These are phyloP conservation scores for Fusarium napiforme DNA, from an alignment of 2,329 filamentous ascomycete species.

Conservation along the genomic window DNA sequence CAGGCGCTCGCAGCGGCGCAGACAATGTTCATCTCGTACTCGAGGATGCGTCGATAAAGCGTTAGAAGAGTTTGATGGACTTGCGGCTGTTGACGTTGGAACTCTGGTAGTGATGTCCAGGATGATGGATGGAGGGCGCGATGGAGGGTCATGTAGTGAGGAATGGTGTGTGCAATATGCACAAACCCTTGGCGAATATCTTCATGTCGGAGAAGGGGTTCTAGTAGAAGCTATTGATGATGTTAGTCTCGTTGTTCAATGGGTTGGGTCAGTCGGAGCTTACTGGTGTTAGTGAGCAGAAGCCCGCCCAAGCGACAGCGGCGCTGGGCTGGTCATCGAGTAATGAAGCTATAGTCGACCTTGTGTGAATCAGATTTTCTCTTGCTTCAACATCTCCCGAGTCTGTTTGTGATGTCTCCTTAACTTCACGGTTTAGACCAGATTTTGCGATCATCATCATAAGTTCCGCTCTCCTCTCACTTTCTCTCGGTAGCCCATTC, in stretches of 20 bases:
- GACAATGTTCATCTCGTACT: constrained; percentile 55
- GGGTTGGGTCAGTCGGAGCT: not conserved
- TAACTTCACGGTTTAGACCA: constrained; percentile 46
- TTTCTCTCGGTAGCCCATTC: constrained; percentile 35
- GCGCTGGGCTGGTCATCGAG: constrained; percentile 44
- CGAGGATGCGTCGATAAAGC: constrained; percentile 49
- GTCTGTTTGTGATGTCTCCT: constrained; percentile 39
- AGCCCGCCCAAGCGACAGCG: constrained; percentile 50
- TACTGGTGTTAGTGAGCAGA: constrained; percentile 53
- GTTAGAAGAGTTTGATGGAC: constrained; percentile 40
- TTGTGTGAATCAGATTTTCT: constrained; percentile 44
- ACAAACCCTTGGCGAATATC: constrained; percentile 47
- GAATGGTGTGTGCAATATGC: constrained; percentile 48
- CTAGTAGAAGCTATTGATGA: constrained; percentile 48
- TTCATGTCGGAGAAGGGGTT: constrained; percentile 49
- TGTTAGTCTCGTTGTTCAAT: not conserved
- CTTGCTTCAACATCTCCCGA: constrained; percentile 46
- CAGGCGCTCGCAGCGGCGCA: constrained; percentile 52
- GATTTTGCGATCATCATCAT: constrained; percentile 47
- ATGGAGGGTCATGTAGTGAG: constrained; percentile 50
- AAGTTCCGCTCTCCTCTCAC: constrained; percentile 44
- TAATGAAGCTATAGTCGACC: constrained; percentile 43
- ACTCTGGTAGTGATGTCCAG: constrained; percentile 41
- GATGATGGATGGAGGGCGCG: constrained; percentile 41
- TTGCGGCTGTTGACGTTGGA: constrained; percentile 34